phyloP scores from a whole-genome alignment of 2,329 filamentous ascomycete species.

The Arthrobotrys conoides region DNA sequence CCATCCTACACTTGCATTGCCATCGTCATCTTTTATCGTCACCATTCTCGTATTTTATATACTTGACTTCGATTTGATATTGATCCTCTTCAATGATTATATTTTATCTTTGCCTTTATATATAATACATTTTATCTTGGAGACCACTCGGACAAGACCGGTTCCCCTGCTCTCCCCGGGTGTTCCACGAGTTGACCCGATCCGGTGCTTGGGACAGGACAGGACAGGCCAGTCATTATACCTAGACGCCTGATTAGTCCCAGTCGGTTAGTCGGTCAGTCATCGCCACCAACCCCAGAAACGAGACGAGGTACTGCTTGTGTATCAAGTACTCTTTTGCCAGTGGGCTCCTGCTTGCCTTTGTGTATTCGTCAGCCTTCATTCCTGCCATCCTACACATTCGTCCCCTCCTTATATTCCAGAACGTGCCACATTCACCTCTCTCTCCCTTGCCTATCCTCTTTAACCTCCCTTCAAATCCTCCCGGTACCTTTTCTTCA shows the following conservation, averaged over 20 bases:
- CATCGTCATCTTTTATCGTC: neutral
- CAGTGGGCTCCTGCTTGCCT: slow-evolving; percentile 3
- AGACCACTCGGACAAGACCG: too few species aligned
- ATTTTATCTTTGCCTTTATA: too few species aligned
- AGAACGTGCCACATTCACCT: slow-evolving; percentile 47
- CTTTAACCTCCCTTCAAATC: slow-evolving; percentile 20
- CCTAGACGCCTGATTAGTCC: slow-evolving; percentile 45
- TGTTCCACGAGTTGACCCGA: slow-evolving; percentile 40
- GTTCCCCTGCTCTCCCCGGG: slow-evolving; percentile 14
- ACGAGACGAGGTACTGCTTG: neutral
- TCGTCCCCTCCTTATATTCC: slow-evolving; percentile 36
- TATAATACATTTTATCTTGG: neutral
- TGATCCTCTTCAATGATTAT: neutral
- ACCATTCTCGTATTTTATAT: neutral
- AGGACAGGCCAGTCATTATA: slow-evolving; percentile 46
- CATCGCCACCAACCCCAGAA: slow-evolving; percentile 47
- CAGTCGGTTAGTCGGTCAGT: slow-evolving; percentile 18
- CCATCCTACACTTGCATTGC: neutral
- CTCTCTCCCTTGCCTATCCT: slow-evolving; percentile 15
- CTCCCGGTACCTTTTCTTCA: slow-evolving; percentile 27
- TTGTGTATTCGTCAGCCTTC: slow-evolving; percentile 58
- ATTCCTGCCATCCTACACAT: slow-evolving; percentile 3
- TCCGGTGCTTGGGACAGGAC: slow-evolving; percentile 42
- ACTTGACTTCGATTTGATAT: neutral
- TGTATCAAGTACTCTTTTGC: neutral